Percentiles rank a stretch among this genome's conserved stretches.
phyloP scores from a whole-genome alignment of 306 rosid genomes.

The Pueraria montana region DNA sequence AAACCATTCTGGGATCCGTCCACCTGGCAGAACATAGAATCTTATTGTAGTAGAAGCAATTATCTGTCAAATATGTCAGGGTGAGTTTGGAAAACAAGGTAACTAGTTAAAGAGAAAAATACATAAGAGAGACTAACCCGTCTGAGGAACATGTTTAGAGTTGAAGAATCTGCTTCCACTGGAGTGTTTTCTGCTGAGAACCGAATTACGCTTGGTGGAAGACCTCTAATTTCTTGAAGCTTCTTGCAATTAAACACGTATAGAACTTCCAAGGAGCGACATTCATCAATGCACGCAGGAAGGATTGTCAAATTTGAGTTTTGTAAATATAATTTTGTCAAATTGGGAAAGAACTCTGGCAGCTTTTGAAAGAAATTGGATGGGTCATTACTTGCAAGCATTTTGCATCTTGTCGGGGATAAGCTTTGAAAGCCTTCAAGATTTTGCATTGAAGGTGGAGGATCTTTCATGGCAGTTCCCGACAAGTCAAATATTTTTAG shows the following conservation, averaged over 20 bases:
- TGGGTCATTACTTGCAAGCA: neutral
- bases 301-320: neutral
- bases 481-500: conserved; percentile 14
- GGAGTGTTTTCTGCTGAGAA: neutral
- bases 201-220: neutral
- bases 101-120: no score
- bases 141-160: neutral
- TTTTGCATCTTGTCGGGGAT: neutral
- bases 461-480: neutral
- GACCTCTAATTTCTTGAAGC: neutral
- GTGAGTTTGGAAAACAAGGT: neutral
- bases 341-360: neutral
- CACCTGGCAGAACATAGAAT: no score
- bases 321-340: neutral
- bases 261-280: neutral
- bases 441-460: conserved; percentile 13
- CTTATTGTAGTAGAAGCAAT: no score
- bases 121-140: neutral
- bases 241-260: neutral
- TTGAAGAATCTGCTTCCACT: neutral
- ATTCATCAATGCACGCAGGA: conserved; percentile 16
- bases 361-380: neutral
- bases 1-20: no score
- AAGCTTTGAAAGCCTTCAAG: neutral
- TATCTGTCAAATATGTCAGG: no score